These are phyloP conservation scores for Pseudogymnoascus sp. DNA, from an alignment of 2,329 filamentous ascomycete species.

Conservation along the genomic window DNA sequence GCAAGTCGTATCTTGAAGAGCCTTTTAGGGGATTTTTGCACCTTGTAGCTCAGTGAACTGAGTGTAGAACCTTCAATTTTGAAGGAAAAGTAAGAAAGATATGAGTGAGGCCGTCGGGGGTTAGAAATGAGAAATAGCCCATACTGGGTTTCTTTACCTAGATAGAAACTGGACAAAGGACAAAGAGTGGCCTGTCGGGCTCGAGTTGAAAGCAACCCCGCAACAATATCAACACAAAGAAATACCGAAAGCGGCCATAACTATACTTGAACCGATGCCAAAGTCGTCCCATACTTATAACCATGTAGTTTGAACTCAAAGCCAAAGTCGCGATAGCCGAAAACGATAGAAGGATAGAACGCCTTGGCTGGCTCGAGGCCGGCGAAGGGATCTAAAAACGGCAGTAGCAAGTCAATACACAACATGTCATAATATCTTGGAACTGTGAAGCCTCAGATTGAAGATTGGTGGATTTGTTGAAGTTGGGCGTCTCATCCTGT, in stretches of 20 bases:
- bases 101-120: neutral
- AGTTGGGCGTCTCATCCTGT: neutral
- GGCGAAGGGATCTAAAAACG: neutral
- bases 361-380: neutral
- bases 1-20: neutral
- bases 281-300: neutral
- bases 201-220: neutral
- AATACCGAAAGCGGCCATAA: neutral
- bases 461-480: neutral
- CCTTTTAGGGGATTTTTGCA: neutral
- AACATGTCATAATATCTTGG: neutral
- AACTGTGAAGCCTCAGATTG: neutral
- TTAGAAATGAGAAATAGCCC: neutral
- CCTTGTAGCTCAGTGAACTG: neutral
- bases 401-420: neutral
- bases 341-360: neutral
- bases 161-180: neutral
- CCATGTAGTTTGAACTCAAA: neutral
- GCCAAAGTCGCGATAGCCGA: neutral
- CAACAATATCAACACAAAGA: neutral
- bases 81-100: neutral
- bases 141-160: neutral
- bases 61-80: neutral
- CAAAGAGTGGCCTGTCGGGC: neutral
- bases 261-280: neutral